A percentile compares a stretch with the other conserved stretches of the same genome.
Conservation (phyloP, 495 filamentous ascomycete species). For the Aspergillus ostianus region DNA sequence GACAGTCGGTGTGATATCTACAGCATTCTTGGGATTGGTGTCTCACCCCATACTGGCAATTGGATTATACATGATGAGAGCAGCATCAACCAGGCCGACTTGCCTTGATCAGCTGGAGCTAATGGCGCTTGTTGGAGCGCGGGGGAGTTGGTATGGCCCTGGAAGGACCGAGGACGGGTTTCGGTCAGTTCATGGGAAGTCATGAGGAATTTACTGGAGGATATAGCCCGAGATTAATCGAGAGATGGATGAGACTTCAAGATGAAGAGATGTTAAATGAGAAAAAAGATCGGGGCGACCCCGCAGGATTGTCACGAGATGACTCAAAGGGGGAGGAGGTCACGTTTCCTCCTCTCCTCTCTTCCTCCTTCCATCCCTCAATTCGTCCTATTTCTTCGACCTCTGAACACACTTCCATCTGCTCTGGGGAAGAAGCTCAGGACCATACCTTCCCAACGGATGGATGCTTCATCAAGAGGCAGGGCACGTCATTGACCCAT, state of each 20-base stretch:
- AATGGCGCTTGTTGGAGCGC: conserved; percentile 41
- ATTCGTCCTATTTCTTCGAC: no score
- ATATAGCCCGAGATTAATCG: not conserved
- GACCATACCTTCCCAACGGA: no score
- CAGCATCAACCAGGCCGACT: conserved; percentile 63
- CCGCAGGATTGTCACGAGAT: not conserved
- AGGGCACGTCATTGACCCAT: no score
- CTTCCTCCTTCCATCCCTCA: not conserved
- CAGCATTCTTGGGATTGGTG: conserved; percentile 1
- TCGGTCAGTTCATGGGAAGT: not conserved
- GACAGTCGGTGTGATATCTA: conserved; percentile 1
- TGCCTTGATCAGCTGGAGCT: conserved; percentile 59
- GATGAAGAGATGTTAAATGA: not conserved
- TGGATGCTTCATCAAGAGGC: no score
- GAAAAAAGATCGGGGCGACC: not conserved
- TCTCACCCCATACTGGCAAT: conserved; percentile 61
- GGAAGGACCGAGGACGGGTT: not conserved
- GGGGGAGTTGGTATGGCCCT: conserved; percentile 6
- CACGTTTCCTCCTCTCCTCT: not conserved
- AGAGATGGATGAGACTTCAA: not conserved
- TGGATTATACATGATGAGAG: conserved; percentile 61
- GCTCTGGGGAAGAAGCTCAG: not conserved
- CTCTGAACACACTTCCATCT: not conserved
- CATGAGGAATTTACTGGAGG: not conserved
- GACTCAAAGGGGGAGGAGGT: not conserved